Evolutionary conservation across 2,329 filamentous ascomycete genomes (phyloP), one percentile per base, ranked within the genome.

Genomic region (Coniella vitis): DNA sequence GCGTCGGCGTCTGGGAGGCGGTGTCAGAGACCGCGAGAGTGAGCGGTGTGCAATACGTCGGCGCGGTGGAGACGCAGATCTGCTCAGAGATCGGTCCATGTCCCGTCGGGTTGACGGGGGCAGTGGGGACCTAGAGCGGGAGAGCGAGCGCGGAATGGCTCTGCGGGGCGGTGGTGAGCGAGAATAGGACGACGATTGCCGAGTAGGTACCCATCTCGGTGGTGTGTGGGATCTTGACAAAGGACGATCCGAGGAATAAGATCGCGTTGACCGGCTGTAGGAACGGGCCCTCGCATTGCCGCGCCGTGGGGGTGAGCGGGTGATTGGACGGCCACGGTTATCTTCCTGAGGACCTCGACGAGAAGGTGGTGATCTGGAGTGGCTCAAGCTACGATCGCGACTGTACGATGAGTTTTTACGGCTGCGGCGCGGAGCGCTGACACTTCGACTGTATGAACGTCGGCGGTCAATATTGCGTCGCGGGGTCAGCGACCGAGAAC

Each of bases 401-500:
- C 37, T 54, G 58, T 32, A 58, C 41, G 32, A 52, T 14, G 45
- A 43, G 19, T 42, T 38, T 31, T 47, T 41, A 10, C 44, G 37
- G n/a, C 35, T 51, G 49, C 35, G 56, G 38, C 35, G 56, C 35
- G 58, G 60, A 20, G 62, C 63, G 12, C 61, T 64, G 7, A 42
- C 48, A 22, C 51, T 53, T 48, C 62, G 60, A 25, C 66, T 68
- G 34, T 60, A 51, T 2, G 67, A 66, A 12, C 65, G 63, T 10
- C 64, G 66, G 46, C 69, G 65, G 47, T 63, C 65, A 16, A 65
- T 56, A 16, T 60, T 58, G 38, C 62, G 63, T 31, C 65, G 60
- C 12, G 65, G 61, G 17, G 65, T 64, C 14, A 71, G 68, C 12
- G 75, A 76, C 31, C 66, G 64, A 31, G 73, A 75, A 43, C 66